Evolutionary conservation across 345 rosid species (phyloP), one percentile per base, ranked within the genome.

Genomic region (Moricandia moricandioides): DNA sequence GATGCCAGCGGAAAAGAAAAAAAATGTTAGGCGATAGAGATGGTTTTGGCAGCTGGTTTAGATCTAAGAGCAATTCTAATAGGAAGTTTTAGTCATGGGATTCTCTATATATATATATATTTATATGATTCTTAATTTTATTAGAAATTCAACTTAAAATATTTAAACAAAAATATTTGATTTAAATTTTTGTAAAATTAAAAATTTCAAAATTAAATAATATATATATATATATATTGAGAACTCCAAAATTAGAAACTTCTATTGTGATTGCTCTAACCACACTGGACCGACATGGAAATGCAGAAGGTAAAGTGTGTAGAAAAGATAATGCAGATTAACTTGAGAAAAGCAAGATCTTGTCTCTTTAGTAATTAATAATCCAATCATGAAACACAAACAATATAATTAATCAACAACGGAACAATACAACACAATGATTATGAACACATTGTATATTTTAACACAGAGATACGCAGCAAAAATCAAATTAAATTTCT

Each of bases 361-460:
- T 60, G 72, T 67, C 63, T 70, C 60, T 78, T 57, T 65, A 37
- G 26, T 12, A 72, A 78, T 61, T 49, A 78, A 72, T 78, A 37
- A 59, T n/a, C 55, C 81, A 78, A 78, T 78, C 69, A 78, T 78
- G 77, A 78, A 72, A 52, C 72, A 66, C 68, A 72, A 71, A 78
- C 77, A 72, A 67, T 66, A 78, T 78, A 60, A 78, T 72, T 78
- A 59, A 30, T 78, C 12, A 66, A 29, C 73, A 78, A 78, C 67
- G 81, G 81, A 67, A 59, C 81, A 72, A 72, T 58, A 66, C 72
- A 78, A 60, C 77, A 78, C 65, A 67, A 78, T 78, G 73, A 78
- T 78, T 66, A 30, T 71, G 30, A 70, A 11, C 58, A 47, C 58
- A 29, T 29, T 24, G 24, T 43, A 4, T 4, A 65, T 78, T 35